Evolutionary conservation across 2,329 filamentous ascomycete species (phyloP).

Genomic region (Blumeriella jaapii): DNA sequence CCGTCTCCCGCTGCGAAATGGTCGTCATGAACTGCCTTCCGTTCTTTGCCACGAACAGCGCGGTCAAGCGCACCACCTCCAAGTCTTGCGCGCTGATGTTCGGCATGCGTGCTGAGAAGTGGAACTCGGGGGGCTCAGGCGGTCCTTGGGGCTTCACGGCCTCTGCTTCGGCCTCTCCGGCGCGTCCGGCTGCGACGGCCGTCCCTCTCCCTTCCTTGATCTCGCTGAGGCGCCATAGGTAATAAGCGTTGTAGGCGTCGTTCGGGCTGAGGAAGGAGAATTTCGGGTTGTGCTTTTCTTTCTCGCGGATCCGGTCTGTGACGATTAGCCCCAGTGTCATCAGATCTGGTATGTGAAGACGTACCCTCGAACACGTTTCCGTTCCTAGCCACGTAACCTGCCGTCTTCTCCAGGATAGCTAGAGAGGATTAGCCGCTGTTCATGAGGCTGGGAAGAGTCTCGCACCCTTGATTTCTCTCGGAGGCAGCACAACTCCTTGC

Average conservation of each 20-base stretch:
- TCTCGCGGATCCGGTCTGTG: slow-evolving; percentile 71
- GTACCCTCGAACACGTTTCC: slow-evolving; percentile 48
- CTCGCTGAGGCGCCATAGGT: slow-evolving; percentile 81
- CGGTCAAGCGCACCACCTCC: slow-evolving; percentile 62
- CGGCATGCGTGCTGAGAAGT: slow-evolving; percentile 93
- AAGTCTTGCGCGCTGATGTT: slow-evolving; percentile 94
- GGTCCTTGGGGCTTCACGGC: slow-evolving; percentile 68
- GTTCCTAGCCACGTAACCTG: slow-evolving; percentile 72
- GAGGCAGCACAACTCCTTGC: slow-evolving; percentile 74
- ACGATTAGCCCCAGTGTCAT: slow-evolving; percentile 11
- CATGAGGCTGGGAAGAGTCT: slow-evolving; percentile 22
- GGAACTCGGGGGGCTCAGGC: slow-evolving; percentile 73
- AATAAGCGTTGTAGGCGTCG: slow-evolving; percentile 82
- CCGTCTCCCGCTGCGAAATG: slow-evolving; percentile 75
- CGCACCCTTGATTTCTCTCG: slow-evolving; percentile 60
- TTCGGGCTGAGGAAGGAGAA: slow-evolving; percentile 74
- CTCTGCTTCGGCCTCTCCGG: slow-evolving; percentile 46
- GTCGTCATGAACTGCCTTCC: slow-evolving; percentile 86
- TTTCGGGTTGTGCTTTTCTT: slow-evolving; percentile 75
- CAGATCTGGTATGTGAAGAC: slow-evolving; percentile 1
- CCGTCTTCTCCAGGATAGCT: slow-evolving; percentile 82
- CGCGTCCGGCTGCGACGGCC: slow-evolving; percentile 62
- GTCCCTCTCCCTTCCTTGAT: slow-evolving; percentile 76
- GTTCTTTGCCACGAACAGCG: slow-evolving; percentile 85
- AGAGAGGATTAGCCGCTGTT: slow-evolving; percentile 20